Evolutionary conservation across 2,329 filamentous ascomycete genomes (phyloP), one percentile per base, ranked within the genome.

Genomic region (Colletotrichum zoysiae): DNA sequence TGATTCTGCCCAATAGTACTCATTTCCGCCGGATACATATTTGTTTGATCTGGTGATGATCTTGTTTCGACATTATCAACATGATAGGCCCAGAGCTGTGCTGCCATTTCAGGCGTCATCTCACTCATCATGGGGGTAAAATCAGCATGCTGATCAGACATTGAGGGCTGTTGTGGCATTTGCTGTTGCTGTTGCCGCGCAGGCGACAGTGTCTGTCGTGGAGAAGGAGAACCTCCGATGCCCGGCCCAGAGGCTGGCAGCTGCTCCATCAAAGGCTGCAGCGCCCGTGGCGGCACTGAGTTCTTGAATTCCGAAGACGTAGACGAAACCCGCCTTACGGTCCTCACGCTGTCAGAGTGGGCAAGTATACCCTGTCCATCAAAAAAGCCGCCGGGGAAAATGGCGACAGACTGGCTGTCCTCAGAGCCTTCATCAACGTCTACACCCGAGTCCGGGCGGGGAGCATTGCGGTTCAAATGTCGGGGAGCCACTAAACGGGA

Each of bases 361-460:
- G 75, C 73, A 1, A 80, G 69, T 0, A 72, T 46, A 7, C 46
- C 66, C n/a, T 67, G 50, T 1, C 58, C 59, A 26, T 75, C 65
- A 44, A 61, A 55, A 16, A n/a, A 26, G 2, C 63, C 33, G 23
- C 64, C 61, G 23, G 74, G 18, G 53, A 67, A 67, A 65, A 74
- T 42, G 16, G 57, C 63, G 12, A 68, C 40, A 7, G 68, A 64
- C 51, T 66, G 44, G 57, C 81, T 82, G 9, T 71, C 73, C 12
- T 83, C 82, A 0, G 81, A 83, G 0, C 77, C 80, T 48, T 83
- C 82, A 18, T 83, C 82, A 65, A 83, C 75, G 1, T 82, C 78
- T 0, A 83, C 79, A 2, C 81, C 82, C 0, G 82, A 83, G 55
- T 83, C 82, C 0, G 82, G 82, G 0, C 82, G 75, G 1, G 81